Percentiles rank a stretch among this genome's conserved stretches.
Evolutionary conservation across 768 basidiomycete species (phyloP).

Genomic region (Lactifluus echinatus): DNA sequence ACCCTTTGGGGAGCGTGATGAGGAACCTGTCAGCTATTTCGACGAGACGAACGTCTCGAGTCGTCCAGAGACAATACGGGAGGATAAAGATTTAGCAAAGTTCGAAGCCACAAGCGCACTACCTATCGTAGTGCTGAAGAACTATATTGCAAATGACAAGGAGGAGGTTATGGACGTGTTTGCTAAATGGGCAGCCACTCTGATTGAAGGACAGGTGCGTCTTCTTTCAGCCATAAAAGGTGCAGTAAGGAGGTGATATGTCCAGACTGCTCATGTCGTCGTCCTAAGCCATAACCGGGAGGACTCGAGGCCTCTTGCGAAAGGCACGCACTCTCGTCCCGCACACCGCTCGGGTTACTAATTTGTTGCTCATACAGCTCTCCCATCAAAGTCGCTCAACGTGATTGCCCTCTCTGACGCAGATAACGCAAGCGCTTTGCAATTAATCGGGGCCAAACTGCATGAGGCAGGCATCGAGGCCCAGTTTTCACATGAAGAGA

Average conservation of each 20-base stretch:
- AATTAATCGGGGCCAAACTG: slow-evolving; percentile 76
- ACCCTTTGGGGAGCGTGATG: slow-evolving; percentile 33
- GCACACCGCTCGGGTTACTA: not conserved
- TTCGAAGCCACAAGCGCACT: slow-evolving; percentile 48
- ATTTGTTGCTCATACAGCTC: slow-evolving; percentile 36
- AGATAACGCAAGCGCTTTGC: slow-evolving; percentile 66
- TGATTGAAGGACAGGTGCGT: slow-evolving; percentile 72
- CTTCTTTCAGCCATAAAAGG: not conserved
- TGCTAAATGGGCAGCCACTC: slow-evolving; percentile 73
- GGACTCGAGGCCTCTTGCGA: slow-evolving; percentile 74
- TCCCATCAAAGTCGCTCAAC: slow-evolving; percentile 77
- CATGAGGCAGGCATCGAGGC: slow-evolving; percentile 44
- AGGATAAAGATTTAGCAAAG: slow-evolving; percentile 24
- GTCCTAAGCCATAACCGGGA: slow-evolving; percentile 87
- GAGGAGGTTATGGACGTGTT: slow-evolving; percentile 71
- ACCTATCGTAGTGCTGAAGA: slow-evolving; percentile 81
- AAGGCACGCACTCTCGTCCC: slow-evolving; percentile 40
- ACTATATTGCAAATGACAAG: slow-evolving; percentile 53
- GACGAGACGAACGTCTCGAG: not conserved
- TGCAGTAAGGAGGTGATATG: not conserved
- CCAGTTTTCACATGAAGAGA: slow-evolving; percentile 48
- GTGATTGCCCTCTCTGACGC: slow-evolving; percentile 80
- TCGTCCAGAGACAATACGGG: not conserved
- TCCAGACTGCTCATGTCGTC: slow-evolving; percentile 82
- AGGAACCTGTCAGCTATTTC: slow-evolving; percentile 15